A percentile compares a stretch with the other conserved stretches of the same genome.
These are phyloP conservation scores for Exophiala viscosa DNA, from an alignment of 2,329 filamentous ascomycete species.

Conservation along the genomic window DNA sequence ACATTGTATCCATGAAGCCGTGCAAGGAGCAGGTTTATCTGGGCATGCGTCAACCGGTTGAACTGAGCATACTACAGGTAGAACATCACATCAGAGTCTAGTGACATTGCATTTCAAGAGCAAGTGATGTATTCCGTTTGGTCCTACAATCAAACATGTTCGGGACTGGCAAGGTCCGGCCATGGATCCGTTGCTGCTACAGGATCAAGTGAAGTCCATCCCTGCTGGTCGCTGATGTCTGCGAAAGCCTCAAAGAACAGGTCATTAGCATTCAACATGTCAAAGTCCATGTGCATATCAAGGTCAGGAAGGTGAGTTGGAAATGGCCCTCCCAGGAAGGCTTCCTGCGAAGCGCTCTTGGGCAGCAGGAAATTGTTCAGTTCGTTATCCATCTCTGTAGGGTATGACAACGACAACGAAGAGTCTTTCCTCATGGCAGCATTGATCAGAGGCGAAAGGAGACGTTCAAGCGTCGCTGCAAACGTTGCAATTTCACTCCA, in stretches of 20 bases:
- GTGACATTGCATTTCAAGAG: background rate
- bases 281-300: background rate
- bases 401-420: slow-evolving; percentile 2
- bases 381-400: slow-evolving; percentile 14
- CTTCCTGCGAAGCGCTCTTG: background rate
- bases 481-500: slow-evolving; percentile 30
- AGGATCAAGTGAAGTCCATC: background rate
- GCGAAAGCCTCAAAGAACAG: slow-evolving; percentile 4
- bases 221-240: background rate
- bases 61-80: no score
- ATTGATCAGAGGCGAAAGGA: slow-evolving; percentile 28
- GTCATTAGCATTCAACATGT: slow-evolving; percentile 5
- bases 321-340: background rate
- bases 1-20: no score
- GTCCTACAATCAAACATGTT: no score
- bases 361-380: slow-evolving; percentile 12
- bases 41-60: no score
- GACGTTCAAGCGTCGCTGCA: slow-evolving; percentile 19
- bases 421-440: slow-evolving; percentile 20
- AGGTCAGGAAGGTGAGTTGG: background rate
- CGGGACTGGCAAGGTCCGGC: background rate
- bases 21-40: no score
- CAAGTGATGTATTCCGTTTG: no score
- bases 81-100: background rate
- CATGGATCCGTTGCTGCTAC: background rate